Percentiles rank a stretch among this genome's conserved stretches.
These are phyloP conservation scores for Somion occarium DNA, from an alignment of 1,284 basidiomycete species.

Conservation along the genomic window DNA sequence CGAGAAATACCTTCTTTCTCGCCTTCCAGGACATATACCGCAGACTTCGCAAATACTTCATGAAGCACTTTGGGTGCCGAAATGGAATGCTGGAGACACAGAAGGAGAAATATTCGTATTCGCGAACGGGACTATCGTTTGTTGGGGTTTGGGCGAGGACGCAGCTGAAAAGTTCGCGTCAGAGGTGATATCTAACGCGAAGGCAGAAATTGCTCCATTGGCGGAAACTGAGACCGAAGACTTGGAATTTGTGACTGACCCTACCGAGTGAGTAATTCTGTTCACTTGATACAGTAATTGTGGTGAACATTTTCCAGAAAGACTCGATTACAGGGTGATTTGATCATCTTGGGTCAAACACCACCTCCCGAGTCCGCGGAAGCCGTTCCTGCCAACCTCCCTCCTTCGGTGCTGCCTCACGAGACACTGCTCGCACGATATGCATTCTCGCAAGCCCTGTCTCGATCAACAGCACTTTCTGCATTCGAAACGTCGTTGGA, in stretches of 20 bases:
- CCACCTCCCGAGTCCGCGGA: slow-evolving; percentile 45
- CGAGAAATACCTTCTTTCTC: slow-evolving; percentile 63
- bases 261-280: slow-evolving; percentile 59
- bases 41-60: slow-evolving; percentile 53
- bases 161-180: slow-evolving; percentile 66
- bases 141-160: slow-evolving; percentile 83
- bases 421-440: slow-evolving; percentile 80
- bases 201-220: slow-evolving; percentile 59
- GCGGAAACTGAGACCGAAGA: slow-evolving; percentile 81
- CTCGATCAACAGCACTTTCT: slow-evolving; percentile 81
- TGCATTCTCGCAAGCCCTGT: slow-evolving; percentile 84
- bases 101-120: slow-evolving; percentile 89
- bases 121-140: slow-evolving; percentile 80
- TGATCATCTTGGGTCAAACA: slow-evolving; percentile 81
- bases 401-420: slow-evolving; percentile 47
- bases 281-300: slow-evolving; percentile 11
- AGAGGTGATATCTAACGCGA: slow-evolving; percentile 54
- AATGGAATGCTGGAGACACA: slow-evolving; percentile 54
- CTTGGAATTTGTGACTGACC: slow-evolving; percentile 86
- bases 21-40: slow-evolving; percentile 51
- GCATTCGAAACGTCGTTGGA: slow-evolving; percentile 81
- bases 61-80: slow-evolving; percentile 76
- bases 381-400: slow-evolving; percentile 37
- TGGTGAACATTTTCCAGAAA: slow-evolving; percentile 37
- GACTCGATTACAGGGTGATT: slow-evolving; percentile 82